These are phyloP conservation scores for Pinus tabuliformis DNA, from an alignment of 75 land plant genomes.

Conservation along the genomic window DNA sequence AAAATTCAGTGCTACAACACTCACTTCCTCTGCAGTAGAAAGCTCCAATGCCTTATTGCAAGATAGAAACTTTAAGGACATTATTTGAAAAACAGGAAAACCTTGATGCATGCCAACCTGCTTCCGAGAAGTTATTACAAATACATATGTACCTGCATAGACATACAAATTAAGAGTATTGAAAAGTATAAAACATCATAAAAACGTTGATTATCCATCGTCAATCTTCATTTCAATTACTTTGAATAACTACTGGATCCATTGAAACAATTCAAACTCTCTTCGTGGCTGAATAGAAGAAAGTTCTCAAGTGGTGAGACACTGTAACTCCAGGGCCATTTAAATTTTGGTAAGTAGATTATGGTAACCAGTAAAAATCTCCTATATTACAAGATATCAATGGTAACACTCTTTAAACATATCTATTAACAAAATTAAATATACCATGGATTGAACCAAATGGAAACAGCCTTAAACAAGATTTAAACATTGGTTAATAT, in stretches of 20 bases:
- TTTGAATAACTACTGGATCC: not conserved
- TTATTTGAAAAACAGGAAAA: conserved; percentile 46
- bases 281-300: not conserved
- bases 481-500: too few relatives aligned
- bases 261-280: not conserved
- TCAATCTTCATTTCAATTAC: not conserved
- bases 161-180: too few relatives aligned
- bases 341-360: not conserved
- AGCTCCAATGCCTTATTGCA: conserved; percentile 58
- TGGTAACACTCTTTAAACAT: not conserved
- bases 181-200: not conserved
- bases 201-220: not conserved
- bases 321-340: not conserved
- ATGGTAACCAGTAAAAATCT: not conserved
- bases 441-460: not conserved
- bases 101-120: conserved; percentile 64
- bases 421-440: not conserved
- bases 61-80: conserved; percentile 61
- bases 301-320: not conserved
- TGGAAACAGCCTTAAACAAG: not conserved
- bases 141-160: conserved; percentile 57
- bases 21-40: conserved; percentile 62
- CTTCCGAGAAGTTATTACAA: conserved; percentile 67
- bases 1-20: conserved; percentile 5
- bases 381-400: not conserved